phyloP scores from a whole-genome alignment of 257 asterid species.

The Solanum sejunctum region DNA sequence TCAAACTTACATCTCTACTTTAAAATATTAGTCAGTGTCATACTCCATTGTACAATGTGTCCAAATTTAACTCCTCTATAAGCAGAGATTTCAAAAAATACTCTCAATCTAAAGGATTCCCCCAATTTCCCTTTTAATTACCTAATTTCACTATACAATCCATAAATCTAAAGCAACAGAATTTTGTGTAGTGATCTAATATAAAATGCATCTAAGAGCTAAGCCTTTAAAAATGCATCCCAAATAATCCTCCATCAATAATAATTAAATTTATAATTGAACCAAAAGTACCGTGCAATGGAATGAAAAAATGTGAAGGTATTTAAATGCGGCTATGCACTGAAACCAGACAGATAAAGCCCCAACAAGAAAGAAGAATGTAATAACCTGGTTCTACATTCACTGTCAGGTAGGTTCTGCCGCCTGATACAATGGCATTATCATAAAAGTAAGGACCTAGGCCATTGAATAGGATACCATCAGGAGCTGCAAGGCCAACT shows the following conservation, averaged over 20 bases:
- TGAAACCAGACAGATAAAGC: background rate
- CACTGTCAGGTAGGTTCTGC: constrained; percentile 48
- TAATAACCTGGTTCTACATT: constrained; percentile 73
- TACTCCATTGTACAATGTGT: background rate
- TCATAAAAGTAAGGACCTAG: constrained; percentile 80
- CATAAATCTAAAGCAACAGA: background rate
- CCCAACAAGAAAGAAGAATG: background rate
- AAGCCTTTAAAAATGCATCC: background rate
- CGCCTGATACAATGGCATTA: constrained; percentile 39
- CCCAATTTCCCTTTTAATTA: background rate
- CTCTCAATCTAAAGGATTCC: background rate
- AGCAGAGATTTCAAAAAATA: background rate
- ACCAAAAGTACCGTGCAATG: background rate
- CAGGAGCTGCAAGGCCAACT: constrained; percentile 62
- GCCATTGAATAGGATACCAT: constrained; percentile 71
- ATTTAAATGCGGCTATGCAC: background rate
- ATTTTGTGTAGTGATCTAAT: background rate
- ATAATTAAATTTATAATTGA: background rate
- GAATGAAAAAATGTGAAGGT: background rate
- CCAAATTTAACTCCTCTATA: background rate
- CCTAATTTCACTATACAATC: background rate
- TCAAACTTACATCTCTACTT: background rate
- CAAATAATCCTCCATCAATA: background rate
- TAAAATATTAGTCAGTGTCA: background rate
- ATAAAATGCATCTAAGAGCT: background rate